Percentiles rank a stretch among this genome's conserved stretches.
Evolutionary conservation across 768 basidiomycete genomes (phyloP).

Genomic region (Pulveroboletus sp.): DNA sequence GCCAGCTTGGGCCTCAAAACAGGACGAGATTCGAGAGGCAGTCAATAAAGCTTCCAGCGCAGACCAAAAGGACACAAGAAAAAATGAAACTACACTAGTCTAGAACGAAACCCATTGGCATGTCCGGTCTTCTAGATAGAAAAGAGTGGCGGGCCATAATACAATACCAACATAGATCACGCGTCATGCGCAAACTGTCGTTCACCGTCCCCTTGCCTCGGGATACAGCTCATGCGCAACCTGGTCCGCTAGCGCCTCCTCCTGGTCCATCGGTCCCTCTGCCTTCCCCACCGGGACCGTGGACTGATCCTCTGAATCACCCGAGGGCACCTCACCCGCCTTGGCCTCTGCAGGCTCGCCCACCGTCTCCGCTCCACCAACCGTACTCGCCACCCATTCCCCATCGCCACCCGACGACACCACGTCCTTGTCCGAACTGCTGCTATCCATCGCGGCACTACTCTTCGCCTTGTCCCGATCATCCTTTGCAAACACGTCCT

Average conservation of each 20-base stretch:
- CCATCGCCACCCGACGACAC: not conserved
- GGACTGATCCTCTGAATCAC: not conserved
- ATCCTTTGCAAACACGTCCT: slow-evolving; percentile 64
- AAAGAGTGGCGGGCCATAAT: not conserved
- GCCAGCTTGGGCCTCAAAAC: too few relatives aligned
- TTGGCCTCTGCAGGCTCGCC: not conserved
- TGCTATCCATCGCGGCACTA: slow-evolving; percentile 34
- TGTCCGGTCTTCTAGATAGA: not conserved
- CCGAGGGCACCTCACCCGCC: not conserved
- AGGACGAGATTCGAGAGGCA: too few relatives aligned
- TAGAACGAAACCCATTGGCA: not conserved
- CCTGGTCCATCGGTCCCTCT: slow-evolving; percentile 47
- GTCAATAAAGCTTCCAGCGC: not conserved
- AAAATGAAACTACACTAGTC: not conserved
- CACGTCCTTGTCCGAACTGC: slow-evolving; percentile 4
- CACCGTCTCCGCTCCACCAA: slow-evolving; percentile 4
- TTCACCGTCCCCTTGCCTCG: slow-evolving; percentile 25
- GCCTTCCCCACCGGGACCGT: slow-evolving; percentile 5
- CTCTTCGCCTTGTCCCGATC: slow-evolving; percentile 49
- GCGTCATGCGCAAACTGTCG: not conserved
- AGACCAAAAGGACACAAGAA: too few relatives aligned
- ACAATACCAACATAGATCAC: slow-evolving; percentile 1
- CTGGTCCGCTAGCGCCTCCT: slow-evolving; percentile 49
- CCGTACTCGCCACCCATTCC: slow-evolving; percentile 38
- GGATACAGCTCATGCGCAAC: slow-evolving; percentile 56